Conservation (phyloP, 2,329 filamentous ascomycete species). For the Pseudocercospora cruenta region DNA sequence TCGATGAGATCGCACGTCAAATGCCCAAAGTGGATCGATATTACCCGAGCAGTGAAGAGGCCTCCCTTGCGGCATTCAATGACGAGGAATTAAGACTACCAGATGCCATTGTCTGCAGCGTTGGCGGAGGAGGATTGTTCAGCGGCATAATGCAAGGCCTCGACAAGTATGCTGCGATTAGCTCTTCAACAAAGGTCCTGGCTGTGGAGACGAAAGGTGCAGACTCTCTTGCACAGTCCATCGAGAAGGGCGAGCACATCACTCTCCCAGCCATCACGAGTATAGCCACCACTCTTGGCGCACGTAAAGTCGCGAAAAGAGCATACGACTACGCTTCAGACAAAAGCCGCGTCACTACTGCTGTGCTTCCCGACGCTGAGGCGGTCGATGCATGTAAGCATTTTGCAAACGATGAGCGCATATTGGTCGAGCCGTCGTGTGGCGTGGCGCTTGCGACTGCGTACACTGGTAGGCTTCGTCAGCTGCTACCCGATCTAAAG, state of each 20-base stretch:
- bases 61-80: background rate
- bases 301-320: conserved; percentile 68
- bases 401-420: conserved; percentile 78
- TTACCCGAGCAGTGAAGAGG: background rate
- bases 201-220: conserved; percentile 78
- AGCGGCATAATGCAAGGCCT: conserved; percentile 75
- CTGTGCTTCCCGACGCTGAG: conserved; percentile 73
- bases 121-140: conserved; percentile 80
- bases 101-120: conserved; percentile 74
- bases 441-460: conserved; percentile 75
- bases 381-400: conserved; percentile 76
- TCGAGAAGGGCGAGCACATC: conserved; percentile 57
- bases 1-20: conserved; percentile 55
- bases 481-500: conserved; percentile 54
- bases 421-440: conserved; percentile 83
- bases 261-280: conserved; percentile 73
- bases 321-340: conserved; percentile 65
- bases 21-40: conserved; percentile 34
- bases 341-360: conserved; percentile 57
- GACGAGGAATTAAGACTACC: conserved; percentile 43
- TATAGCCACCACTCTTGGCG: conserved; percentile 74
- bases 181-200: conserved; percentile 56
- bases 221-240: conserved; percentile 67
- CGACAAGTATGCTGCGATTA: conserved; percentile 46
- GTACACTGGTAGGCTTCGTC: conserved; percentile 67